phyloP scores from a whole-genome alignment of 1,139 yeast species.

The Yamadazyma mexicana region DNA sequence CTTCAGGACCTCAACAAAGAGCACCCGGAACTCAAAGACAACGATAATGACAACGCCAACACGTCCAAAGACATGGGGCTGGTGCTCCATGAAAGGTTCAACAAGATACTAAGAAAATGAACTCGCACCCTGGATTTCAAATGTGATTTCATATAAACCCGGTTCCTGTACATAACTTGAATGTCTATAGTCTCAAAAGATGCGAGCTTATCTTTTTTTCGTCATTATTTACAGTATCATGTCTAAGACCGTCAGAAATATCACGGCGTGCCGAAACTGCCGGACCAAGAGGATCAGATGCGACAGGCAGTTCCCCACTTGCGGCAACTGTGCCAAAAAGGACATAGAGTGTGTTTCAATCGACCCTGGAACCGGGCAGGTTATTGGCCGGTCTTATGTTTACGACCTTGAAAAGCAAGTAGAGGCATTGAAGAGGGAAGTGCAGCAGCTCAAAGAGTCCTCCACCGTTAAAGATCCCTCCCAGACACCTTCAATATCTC shows the following conservation, averaged over 20 bases:
- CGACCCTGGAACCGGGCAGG: slow-evolving; percentile 85
- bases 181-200: too few relatives aligned
- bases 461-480: too few relatives aligned
- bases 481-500: too few relatives aligned
- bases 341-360: slow-evolving; percentile 73
- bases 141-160: too few relatives aligned
- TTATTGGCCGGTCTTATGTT: slow-evolving; percentile 77
- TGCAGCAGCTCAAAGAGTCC: slow-evolving; percentile 10
- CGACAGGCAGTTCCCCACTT: slow-evolving; percentile 40
- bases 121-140: too few relatives aligned
- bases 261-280: slow-evolving; percentile 13
- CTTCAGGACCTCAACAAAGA: slow-evolving; percentile 15
- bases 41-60: slow-evolving; percentile 13
- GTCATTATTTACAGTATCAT: neutral
- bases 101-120: slow-evolving; percentile 17
- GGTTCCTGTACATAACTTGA: too few relatives aligned
- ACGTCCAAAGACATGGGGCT: slow-evolving; percentile 36
- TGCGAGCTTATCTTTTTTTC: neutral
- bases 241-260: slow-evolving; percentile 1
- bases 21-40: slow-evolving; percentile 9
- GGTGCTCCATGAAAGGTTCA: slow-evolving; percentile 28
- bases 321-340: slow-evolving; percentile 74
- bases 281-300: slow-evolving; percentile 14
- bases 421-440: slow-evolving; percentile 12
- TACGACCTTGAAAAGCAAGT: slow-evolving; percentile 44